Percentiles rank a stretch among this genome's conserved stretches.
These are phyloP conservation scores for Coprinellus micaceus DNA, from an alignment of 768 basidiomycete genomes.

Conservation along the genomic window DNA sequence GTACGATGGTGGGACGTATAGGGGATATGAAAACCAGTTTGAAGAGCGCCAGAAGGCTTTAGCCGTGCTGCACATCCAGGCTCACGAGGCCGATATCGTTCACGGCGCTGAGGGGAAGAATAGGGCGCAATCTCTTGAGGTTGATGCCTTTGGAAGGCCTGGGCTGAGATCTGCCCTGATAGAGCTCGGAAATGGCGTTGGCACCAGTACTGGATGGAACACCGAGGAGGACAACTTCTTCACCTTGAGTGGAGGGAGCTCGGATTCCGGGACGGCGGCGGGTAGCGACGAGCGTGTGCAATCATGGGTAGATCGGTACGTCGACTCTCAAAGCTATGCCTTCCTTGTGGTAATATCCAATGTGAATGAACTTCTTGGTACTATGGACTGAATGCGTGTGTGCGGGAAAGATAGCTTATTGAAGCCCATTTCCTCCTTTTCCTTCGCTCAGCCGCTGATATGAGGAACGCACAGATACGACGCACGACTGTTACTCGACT, in stretches of 20 bases:
- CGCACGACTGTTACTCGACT: slow-evolving; percentile 67
- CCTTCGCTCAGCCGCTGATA: no score
- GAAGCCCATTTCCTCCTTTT: no score
- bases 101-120: slow-evolving; percentile 44
- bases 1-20: background rate
- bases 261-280: no score
- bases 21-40: background rate
- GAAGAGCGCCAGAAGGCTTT: background rate
- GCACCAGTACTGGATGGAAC: slow-evolving; percentile 12
- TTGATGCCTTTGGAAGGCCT: slow-evolving; percentile 14
- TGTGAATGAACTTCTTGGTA: background rate
- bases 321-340: slow-evolving; percentile 22
- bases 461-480: slow-evolving; percentile 84
- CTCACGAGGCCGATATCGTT: slow-evolving; percentile 73
- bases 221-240: slow-evolving; percentile 23
- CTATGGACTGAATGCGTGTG: background rate
- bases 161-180: slow-evolving; percentile 26
- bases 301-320: slow-evolving; percentile 92
- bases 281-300: no score
- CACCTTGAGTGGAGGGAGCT: slow-evolving; percentile 3
- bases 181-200: slow-evolving; percentile 18
- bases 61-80: slow-evolving; percentile 49
- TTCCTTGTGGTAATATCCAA: slow-evolving; percentile 1
- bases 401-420: no score
- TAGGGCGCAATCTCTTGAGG: slow-evolving; percentile 37